Evolutionary conservation across 176 grass and related monocot genomes (phyloP).

Genomic region (Zea luxurians): DNA sequence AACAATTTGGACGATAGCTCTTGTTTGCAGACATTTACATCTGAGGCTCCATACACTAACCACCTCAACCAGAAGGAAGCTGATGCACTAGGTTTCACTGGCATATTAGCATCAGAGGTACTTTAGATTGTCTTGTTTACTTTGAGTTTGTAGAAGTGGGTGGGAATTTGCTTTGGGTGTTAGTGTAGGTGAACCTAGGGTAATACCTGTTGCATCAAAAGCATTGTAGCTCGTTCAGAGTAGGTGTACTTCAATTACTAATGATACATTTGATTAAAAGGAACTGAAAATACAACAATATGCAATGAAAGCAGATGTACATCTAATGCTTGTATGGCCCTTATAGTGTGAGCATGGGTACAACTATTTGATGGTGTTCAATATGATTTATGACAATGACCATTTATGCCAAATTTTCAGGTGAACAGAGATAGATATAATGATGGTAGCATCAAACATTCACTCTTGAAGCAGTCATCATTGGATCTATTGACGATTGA

Average conservation of each 20-base stretch:
- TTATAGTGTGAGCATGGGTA: conserved; percentile 8
- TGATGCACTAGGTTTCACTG: conserved; percentile 44
- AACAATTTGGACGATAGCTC: conserved; percentile 39
- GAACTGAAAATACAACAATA: conserved; percentile 17
- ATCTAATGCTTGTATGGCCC: background rate
- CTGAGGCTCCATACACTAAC: conserved; percentile 55
- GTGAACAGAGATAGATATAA: conserved; percentile 35
- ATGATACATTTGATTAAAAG: conserved; percentile 8
- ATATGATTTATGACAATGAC: conserved; percentile 1
- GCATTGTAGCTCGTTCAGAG: background rate
- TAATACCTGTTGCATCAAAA: conserved; percentile 18
- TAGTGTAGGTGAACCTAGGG: conserved; percentile 1
- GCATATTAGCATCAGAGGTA: conserved; percentile 60
- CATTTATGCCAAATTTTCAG: conserved; percentile 44
- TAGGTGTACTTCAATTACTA: background rate
- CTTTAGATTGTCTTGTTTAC: conserved; percentile 12
- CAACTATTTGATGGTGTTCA: conserved; percentile 12
- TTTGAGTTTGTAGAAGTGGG: background rate
- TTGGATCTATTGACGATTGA: conserved; percentile 53
- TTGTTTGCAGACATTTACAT: conserved; percentile 46
- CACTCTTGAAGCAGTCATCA: conserved; percentile 54
- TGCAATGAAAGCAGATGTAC: conserved; percentile 24
- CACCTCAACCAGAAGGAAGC: conserved; percentile 45
- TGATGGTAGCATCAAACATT: conserved; percentile 42
- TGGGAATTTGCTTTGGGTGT: conserved; percentile 15